Evolutionary conservation across 2,329 filamentous ascomycete species (phyloP).

Genomic region (Fusarium kyushuense): DNA sequence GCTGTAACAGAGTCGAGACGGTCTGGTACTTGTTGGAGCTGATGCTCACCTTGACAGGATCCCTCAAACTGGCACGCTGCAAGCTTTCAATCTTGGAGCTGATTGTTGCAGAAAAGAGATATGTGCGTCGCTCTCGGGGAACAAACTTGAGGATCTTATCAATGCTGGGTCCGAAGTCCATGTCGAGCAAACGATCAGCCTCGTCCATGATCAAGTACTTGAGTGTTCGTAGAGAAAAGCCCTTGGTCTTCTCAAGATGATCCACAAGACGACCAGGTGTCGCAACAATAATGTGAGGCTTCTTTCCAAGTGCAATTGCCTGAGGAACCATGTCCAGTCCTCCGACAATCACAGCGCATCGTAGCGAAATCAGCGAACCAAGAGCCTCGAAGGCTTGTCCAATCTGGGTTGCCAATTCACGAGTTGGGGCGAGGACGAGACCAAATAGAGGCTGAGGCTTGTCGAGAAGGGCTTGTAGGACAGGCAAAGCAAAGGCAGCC

Average conservation of each 20-base stretch:
- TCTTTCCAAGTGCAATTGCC: slow-evolving; percentile 91
- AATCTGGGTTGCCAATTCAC: slow-evolving; percentile 94
- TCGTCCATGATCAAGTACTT: slow-evolving; percentile 97
- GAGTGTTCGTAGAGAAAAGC: slow-evolving; percentile 84
- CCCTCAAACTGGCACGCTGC: slow-evolving; percentile 87
- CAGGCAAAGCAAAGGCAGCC: slow-evolving; percentile 91
- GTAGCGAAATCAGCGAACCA: slow-evolving; percentile 87
- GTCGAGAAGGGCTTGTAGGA: slow-evolving; percentile 89
- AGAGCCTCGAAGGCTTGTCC: slow-evolving; percentile 88
- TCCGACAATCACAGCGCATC: slow-evolving; percentile 87
- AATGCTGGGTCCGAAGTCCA: slow-evolving; percentile 92
- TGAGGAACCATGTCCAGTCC: slow-evolving; percentile 97
- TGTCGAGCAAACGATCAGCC: slow-evolving; percentile 89
- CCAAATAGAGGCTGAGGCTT: slow-evolving; percentile 87
- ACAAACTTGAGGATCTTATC: slow-evolving; percentile 94
- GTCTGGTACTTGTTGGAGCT: slow-evolving; percentile 89
- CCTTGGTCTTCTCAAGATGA: slow-evolving; percentile 96
- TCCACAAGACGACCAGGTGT: slow-evolving; percentile 91
- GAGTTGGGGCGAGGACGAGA: slow-evolving; percentile 91
- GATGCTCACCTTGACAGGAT: slow-evolving; percentile 86
- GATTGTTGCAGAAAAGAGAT: slow-evolving; percentile 95
- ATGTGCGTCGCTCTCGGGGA: slow-evolving; percentile 81
- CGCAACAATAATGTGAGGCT: slow-evolving; percentile 92
- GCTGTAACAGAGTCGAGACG: slow-evolving; percentile 87
- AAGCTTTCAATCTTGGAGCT: slow-evolving; percentile 92